Evolutionary conservation across 225 moss, liverwort and hornwort species (phyloP), one percentile per base, ranked within the genome.

Genomic region (Polytrichum formosum): DNA sequence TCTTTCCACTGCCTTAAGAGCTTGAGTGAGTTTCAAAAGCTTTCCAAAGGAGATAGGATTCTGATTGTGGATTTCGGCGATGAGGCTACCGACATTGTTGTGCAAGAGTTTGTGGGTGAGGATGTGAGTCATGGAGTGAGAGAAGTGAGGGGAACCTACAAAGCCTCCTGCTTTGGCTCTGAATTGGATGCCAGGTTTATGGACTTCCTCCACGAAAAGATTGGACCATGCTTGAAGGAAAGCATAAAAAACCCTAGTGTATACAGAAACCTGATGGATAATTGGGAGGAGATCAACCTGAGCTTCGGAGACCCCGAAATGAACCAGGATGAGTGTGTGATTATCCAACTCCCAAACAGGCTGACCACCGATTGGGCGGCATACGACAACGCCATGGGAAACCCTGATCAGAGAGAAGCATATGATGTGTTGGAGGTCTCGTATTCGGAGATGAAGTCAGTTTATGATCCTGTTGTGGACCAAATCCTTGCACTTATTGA

Each of bases 381-480:
- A 0, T 70, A 65, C 33, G 76, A 76, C 35, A 60, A 18, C 21
- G 26, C 58, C 16, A 20, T 6, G 21, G 58, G 58, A 20, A 58
- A 22, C 8, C 9, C 4, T 23, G 25, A 23, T 6, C 7, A 16
- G 5, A 23, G 62, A 4, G 26, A 26, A 23, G 23, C 27, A 46
- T 46, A 46, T 16, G 46, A 46, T 0, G 46, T 46, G 46, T 46
- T 46, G 46, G 46, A 46, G 46, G 46, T 46, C 46, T 46, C 46
- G 16, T 46, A 46, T 46, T 46, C 46, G 29, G 84, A 88, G 54
- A 66, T 91, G 55, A 68, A 66, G 20, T 4, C 37, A n/a, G 88
- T 91, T 56, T 91, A 88, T 76, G 88, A 89, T 58, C 83, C 89
- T 0, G 85, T 83, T 1, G 85, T 85, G 64, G 81, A 87, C 7